Percentiles rank a stretch among this genome's conserved stretches.
Conservation (phyloP, 306 rosid species). For the Vicia faba region DNA sequence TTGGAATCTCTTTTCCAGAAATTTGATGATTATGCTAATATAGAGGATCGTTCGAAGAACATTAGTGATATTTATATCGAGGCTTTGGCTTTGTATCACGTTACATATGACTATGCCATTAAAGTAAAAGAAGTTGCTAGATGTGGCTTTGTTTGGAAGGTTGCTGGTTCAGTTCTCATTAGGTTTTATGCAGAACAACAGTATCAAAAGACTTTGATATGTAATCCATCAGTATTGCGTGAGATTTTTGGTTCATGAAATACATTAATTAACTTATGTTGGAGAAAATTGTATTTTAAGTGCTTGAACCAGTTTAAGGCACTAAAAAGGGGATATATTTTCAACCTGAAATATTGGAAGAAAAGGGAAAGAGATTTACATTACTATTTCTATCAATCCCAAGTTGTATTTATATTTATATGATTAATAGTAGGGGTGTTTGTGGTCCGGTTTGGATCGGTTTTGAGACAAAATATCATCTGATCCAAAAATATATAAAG, state of each 20-base stretch:
- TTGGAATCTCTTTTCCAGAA: conserved; percentile 35
- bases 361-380: too few species aligned
- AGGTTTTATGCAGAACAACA: conserved; percentile 35
- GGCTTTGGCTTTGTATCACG: conserved; percentile 62
- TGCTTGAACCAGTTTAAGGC: too few species aligned
- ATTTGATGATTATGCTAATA: conserved; percentile 51
- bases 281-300: too few species aligned
- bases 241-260: conserved; percentile 43
- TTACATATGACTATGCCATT: conserved; percentile 53
- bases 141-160: conserved; percentile 68
- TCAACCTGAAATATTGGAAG: too few species aligned
- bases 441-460: too few species aligned
- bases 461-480: too few species aligned
- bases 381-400: too few species aligned
- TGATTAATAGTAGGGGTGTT: too few species aligned
- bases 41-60: conserved; percentile 46
- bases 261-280: background rate
- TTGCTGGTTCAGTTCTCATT: conserved; percentile 64
- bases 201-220: conserved; percentile 32
- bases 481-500: too few species aligned
- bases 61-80: conserved; percentile 50
- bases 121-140: rapidly evolving
- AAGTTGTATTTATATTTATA: too few species aligned
- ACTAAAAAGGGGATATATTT: too few species aligned
- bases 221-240: conserved; percentile 48